Evolutionary conservation across 2,329 filamentous ascomycete species (phyloP).

Genomic region (Fusarium mexicanum): DNA sequence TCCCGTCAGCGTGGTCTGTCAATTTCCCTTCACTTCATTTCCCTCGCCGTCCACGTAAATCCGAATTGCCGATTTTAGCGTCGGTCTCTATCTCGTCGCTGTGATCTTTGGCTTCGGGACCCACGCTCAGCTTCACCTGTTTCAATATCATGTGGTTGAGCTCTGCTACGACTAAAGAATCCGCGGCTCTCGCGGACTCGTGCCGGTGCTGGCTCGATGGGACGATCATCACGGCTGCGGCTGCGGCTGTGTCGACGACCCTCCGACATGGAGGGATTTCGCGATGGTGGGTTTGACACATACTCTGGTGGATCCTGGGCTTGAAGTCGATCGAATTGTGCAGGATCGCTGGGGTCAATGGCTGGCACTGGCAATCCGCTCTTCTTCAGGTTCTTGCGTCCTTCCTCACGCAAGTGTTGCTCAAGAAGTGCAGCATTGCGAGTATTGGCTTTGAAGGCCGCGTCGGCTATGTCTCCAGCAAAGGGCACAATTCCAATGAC

Average conservation of each 20-base stretch:
- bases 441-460: conserved; percentile 78
- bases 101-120: conserved; percentile 33
- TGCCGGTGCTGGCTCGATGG: conserved; percentile 43
- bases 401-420: conserved; percentile 73
- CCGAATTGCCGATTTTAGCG: conserved; percentile 31
- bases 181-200: conserved; percentile 42
- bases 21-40: neutral
- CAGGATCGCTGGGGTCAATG: conserved; percentile 62
- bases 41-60: conserved; percentile 7
- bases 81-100: conserved; percentile 35
- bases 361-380: conserved; percentile 58
- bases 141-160: conserved; percentile 46
- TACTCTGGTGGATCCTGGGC: conserved; percentile 44
- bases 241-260: conserved; percentile 29
- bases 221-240: conserved; percentile 25
- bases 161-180: conserved; percentile 44
- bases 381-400: conserved; percentile 64
- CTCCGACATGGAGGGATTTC: conserved; percentile 38
- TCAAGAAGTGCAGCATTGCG: conserved; percentile 78
- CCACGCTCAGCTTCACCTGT: conserved; percentile 36
- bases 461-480: conserved; percentile 79
- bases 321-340: conserved; percentile 58
- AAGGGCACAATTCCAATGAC: conserved; percentile 78
- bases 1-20: neutral
- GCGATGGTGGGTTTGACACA: conserved; percentile 41